These are phyloP conservation scores for Sungouiozyma intestinalis DNA, from an alignment of 805 yeast genomes.

Conservation along the genomic window DNA sequence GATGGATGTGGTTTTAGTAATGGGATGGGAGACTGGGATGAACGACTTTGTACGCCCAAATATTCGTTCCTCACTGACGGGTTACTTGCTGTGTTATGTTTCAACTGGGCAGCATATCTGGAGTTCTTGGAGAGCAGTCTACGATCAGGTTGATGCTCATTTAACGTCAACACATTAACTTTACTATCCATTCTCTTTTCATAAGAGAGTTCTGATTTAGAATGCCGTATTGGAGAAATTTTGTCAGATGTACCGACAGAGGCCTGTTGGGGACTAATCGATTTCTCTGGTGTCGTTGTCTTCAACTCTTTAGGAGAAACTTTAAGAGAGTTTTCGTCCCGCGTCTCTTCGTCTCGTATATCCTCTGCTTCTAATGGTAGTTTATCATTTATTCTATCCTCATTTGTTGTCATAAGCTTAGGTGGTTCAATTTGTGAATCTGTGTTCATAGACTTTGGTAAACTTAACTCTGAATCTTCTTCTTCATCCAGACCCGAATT, in stretches of 20 bases:
- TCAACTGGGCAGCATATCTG: background rate
- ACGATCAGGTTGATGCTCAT: background rate
- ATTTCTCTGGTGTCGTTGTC: background rate
- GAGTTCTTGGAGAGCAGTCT: background rate
- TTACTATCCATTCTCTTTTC: slow-evolving; percentile 1
- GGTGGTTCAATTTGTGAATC: background rate
- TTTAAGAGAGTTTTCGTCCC: too few species aligned
- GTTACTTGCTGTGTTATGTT: slow-evolving; percentile 1
- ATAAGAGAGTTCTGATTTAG: background rate
- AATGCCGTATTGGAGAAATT: background rate
- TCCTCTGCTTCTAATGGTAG: background rate
- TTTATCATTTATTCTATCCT: background rate
- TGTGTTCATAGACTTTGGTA: background rate
- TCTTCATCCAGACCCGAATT: background rate
- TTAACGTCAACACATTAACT: slow-evolving; percentile 4
- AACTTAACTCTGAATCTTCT: background rate
- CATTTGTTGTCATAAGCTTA: background rate
- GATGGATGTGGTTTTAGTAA: background rate
- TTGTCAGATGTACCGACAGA: background rate
- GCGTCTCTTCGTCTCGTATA: background rate
- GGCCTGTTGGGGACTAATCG: background rate
- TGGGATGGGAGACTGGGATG: background rate
- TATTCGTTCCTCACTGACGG: background rate
- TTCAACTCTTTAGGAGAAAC: too few species aligned
- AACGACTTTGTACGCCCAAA: background rate